Evolutionary conservation across 106 monocot genomes (phyloP).

Genomic region (Vanilla planifolia): DNA sequence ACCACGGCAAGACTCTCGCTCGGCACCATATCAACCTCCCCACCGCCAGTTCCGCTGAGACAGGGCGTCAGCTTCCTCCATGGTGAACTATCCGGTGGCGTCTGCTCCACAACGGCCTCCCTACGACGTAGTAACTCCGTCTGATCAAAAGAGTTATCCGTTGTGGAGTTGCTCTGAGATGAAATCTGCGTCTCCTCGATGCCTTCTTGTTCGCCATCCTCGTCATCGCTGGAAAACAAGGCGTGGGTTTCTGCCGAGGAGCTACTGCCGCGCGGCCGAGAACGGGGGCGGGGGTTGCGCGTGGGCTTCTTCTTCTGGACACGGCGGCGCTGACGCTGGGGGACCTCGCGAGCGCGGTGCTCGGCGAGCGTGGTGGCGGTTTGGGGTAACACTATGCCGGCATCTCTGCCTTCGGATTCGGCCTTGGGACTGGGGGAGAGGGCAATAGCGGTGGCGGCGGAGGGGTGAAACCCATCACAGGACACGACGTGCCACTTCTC

Average conservation of each 20-base stretch:
- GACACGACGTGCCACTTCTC: constrained; percentile 27
- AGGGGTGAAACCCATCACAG: background rate
- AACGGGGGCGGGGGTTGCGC: background rate
- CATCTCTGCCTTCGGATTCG: constrained; percentile 7
- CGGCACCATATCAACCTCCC: constrained; percentile 11
- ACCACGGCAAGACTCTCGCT: constrained; percentile 61
- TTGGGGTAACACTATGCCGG: background rate
- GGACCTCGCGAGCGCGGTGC: background rate
- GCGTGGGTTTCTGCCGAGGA: constrained; percentile 22
- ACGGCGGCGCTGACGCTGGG: constrained; percentile 23
- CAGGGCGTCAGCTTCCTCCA: background rate
- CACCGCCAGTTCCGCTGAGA: background rate
- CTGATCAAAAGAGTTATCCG: background rate
- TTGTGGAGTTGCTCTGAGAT: background rate
- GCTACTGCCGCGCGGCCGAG: constrained; percentile 5
- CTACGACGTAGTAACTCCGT: background rate
- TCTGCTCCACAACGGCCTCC: background rate
- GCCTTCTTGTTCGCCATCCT: constrained; percentile 19
- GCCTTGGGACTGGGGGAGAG: background rate
- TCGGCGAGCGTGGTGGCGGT: background rate
- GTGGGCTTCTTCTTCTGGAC: constrained; percentile 9
- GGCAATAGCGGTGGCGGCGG: background rate
- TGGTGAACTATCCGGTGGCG: background rate
- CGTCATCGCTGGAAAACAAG: constrained; percentile 42
- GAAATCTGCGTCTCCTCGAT: constrained; percentile 2